Base-by-base conservation (phyloP, 176 grass and related monocot genomes). In the Triticum monococcum region DNA sequence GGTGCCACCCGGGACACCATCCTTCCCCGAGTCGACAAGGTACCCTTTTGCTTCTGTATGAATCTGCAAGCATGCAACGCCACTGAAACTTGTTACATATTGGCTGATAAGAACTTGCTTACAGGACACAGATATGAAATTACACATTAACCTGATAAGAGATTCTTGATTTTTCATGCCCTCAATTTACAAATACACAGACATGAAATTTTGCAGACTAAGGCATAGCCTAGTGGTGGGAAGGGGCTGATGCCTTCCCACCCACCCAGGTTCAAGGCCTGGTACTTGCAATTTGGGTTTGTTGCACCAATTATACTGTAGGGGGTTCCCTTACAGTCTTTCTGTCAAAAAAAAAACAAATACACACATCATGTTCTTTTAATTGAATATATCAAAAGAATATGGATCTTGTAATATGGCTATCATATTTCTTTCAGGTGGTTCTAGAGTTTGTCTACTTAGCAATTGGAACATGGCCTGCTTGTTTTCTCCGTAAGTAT, bases 361-460 rank as follows among this genome's bases (percentile, higher is more conserved):
- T 22, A 77, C 32, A 32, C 50, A 33, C 72, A 33, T 8, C 54
- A 38, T 62, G n/a, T 24, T 61, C 24, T 24, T 62, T 24, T 62
- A 38, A 14, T 54, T 50, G 10, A 48, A 16, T 35, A 24, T 24
- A 64, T 64, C 12, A 79, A 7, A 59, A 62, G 25, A 75, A 52
- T 30, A 75, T 14, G 3, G 24, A 52, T 75, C 26, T 52, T 75
- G 2, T 79, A 65, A 80, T 48, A 43, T 12, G 4, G 4, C 20
- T 83, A 31, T 25, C 64, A 73, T 72, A 36, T 72, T 90, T 67
- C 54, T 91, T 87, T 84, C 85, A 91, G 89, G 89, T 13, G 33
- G 59, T 43, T 33, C 75, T 91, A 22, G 18, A 91, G 43, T 91
- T 91, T 72, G 81, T 91, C 37, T 90, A 90, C 66, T 84, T 90